Conservation (phyloP, 768 basidiomycete species). For the Mrakia hoshinonis region DNA sequence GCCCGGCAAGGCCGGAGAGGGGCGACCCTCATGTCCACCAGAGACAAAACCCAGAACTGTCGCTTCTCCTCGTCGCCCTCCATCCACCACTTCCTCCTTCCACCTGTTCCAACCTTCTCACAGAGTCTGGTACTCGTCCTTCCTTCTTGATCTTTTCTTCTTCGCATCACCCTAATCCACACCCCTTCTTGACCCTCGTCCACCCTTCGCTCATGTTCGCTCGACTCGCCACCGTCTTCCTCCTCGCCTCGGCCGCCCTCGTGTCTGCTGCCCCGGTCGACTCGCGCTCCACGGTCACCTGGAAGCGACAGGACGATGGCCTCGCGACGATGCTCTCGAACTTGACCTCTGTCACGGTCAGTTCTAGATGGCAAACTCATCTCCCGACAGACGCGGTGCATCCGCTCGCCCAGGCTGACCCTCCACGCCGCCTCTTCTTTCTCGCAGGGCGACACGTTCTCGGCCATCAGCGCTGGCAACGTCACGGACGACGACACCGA, state of each 20-base stretch:
- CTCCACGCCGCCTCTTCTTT: not conserved
- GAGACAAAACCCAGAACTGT: no score
- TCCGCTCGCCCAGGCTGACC: no score
- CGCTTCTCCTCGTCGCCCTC: no score
- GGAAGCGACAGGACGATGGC: not conserved
- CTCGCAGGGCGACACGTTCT: not conserved
- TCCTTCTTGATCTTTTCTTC: no score
- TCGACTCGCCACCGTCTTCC: not conserved
- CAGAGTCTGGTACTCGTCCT: no score
- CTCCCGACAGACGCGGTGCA: not conserved
- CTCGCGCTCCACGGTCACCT: not conserved
- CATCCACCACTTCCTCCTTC: no score
- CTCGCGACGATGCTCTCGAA: not conserved
- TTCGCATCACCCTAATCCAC: no score
- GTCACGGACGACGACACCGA: not conserved
- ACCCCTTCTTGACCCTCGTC: no score
- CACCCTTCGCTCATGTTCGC: no score
- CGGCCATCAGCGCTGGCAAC: not conserved
- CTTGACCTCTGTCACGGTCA: not conserved
- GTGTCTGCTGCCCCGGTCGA: constrained; percentile 1
- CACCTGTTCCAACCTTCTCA: no score
- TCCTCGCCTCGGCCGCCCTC: not conserved
- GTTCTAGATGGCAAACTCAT: not conserved
- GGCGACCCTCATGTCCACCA: no score
- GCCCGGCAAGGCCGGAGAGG: no score